phyloP scores from a whole-genome alignment of 2,329 filamentous ascomycete genomes.

The Colletotrichum chrysophilum region DNA sequence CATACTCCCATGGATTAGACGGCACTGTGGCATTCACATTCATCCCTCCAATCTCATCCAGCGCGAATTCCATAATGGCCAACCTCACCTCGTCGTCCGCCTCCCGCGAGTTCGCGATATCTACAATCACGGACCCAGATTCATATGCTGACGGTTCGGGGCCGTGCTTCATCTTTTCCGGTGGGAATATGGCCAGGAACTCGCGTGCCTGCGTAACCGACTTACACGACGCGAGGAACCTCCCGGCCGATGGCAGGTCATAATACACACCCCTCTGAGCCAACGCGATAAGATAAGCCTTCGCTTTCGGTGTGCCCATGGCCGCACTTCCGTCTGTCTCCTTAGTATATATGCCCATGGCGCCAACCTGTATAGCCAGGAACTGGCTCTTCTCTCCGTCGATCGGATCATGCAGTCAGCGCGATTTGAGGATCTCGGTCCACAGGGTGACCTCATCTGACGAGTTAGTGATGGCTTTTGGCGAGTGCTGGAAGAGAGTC shows the following conservation, averaged over 20 bases:
- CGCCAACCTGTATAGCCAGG: neutral
- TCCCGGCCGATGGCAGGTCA: neutral
- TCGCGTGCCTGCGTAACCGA: neutral
- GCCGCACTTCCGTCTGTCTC: neutral
- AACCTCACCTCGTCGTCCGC: neutral
- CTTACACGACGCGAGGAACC: neutral
- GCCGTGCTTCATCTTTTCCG: neutral
- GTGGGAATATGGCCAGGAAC: neutral
- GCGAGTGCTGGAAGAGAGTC: neutral
- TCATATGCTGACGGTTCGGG: neutral
- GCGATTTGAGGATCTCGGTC: neutral
- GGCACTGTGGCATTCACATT: neutral
- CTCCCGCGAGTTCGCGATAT: neutral
- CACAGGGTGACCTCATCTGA: neutral
- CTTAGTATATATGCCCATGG: neutral
- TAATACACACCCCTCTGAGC: neutral
- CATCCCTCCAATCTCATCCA: neutral
- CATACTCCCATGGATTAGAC: neutral
- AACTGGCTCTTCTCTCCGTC: neutral
- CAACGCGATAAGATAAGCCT: neutral
- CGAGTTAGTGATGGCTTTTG: neutral
- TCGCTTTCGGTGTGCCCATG: neutral
- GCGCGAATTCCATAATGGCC: neutral
- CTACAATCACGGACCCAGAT: neutral
- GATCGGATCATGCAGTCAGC: neutral